These are phyloP conservation scores for Phytophthora rubi DNA, from an alignment of 352 stramenopile genomes.

Conservation along the genomic window DNA sequence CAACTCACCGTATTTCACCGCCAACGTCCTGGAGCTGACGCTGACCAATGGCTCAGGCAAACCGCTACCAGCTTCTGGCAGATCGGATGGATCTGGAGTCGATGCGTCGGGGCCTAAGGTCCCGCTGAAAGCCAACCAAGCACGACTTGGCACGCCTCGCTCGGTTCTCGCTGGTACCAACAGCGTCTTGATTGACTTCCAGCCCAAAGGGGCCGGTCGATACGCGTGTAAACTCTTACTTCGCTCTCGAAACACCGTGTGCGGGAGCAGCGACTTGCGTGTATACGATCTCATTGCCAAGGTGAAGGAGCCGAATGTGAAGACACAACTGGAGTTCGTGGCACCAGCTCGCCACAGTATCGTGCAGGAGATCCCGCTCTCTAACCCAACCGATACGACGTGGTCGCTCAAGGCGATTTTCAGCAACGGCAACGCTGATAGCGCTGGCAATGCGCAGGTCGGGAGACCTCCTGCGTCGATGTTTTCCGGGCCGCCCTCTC, in stretches of 20 bases:
- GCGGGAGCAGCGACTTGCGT: slow-evolving; percentile 76
- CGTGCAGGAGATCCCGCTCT: slow-evolving; percentile 91
- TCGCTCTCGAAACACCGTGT: slow-evolving; percentile 60
- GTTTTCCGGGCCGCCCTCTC: slow-evolving; percentile 73
- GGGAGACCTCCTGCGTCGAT: slow-evolving; percentile 29
- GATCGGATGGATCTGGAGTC: slow-evolving; percentile 19
- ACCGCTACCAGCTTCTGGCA: slow-evolving; percentile 16
- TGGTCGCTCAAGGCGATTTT: slow-evolving; percentile 87
- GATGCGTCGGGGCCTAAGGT: slow-evolving; percentile 30
- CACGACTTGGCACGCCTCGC: slow-evolving; percentile 53
- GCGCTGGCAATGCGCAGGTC: slow-evolving; percentile 7
- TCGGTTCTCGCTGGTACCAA: slow-evolving; percentile 48
- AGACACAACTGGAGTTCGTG: slow-evolving; percentile 89
- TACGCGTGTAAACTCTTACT: slow-evolving; percentile 80
- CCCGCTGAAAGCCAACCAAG: slow-evolving; percentile 50
- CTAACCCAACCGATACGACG: slow-evolving; percentile 83
- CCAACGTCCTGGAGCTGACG: slow-evolving; percentile 61
- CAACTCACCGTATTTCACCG: slow-evolving; percentile 90
- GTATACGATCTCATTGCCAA: slow-evolving; percentile 87
- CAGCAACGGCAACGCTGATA: slow-evolving; percentile 30
- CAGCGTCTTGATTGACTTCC: slow-evolving; percentile 71
- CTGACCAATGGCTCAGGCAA: slow-evolving; percentile 19
- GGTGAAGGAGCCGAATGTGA: slow-evolving; percentile 88
- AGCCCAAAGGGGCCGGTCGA: slow-evolving; percentile 70
- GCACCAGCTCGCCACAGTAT: slow-evolving; percentile 89